Conservation (phyloP, 2,329 filamentous ascomycete species). For the Ophiocordyceps camponoti-leonardi region DNA sequence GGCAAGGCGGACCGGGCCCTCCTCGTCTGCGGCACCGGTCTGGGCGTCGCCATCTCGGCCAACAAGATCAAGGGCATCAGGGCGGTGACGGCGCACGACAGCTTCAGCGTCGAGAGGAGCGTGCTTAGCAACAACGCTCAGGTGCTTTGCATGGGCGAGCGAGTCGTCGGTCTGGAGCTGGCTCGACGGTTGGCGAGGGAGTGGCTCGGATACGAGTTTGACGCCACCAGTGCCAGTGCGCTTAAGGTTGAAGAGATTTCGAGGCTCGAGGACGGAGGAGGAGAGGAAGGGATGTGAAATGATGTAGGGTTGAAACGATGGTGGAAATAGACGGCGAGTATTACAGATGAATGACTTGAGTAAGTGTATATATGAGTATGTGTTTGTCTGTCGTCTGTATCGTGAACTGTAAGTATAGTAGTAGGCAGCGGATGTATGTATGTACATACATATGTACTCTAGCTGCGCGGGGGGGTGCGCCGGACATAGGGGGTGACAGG, state of each 20-base stretch:
- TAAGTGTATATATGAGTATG: too few species aligned
- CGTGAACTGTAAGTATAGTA: too few species aligned
- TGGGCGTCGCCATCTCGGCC: constrained; percentile 76
- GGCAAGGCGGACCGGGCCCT: constrained; percentile 61
- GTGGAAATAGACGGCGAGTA: neutral
- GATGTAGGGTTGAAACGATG: neutral
- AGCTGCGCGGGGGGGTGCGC: too few species aligned
- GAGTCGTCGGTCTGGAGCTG: constrained; percentile 67
- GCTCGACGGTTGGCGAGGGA: constrained; percentile 62
- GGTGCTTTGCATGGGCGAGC: constrained; percentile 72
- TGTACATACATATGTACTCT: too few species aligned
- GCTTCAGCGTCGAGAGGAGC: constrained; percentile 65
- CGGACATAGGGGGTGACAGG: too few species aligned
- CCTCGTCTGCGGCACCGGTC: constrained; percentile 70
- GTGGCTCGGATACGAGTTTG: constrained; percentile 74
- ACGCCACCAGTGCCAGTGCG: constrained; percentile 32
- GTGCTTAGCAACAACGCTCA: constrained; percentile 76
- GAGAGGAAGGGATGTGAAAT: neutral
- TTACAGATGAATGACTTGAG: too few species aligned
- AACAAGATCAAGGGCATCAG: constrained; percentile 76
- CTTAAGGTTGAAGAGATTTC: constrained; percentile 26
- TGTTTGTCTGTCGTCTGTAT: too few species aligned
- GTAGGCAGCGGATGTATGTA: too few species aligned
- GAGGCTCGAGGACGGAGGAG: constrained; percentile 16
- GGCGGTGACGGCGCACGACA: constrained; percentile 80